Evolutionary conservation across 1,284 basidiomycete genomes (phyloP).

Genomic region (Thelephora terrestris): DNA sequence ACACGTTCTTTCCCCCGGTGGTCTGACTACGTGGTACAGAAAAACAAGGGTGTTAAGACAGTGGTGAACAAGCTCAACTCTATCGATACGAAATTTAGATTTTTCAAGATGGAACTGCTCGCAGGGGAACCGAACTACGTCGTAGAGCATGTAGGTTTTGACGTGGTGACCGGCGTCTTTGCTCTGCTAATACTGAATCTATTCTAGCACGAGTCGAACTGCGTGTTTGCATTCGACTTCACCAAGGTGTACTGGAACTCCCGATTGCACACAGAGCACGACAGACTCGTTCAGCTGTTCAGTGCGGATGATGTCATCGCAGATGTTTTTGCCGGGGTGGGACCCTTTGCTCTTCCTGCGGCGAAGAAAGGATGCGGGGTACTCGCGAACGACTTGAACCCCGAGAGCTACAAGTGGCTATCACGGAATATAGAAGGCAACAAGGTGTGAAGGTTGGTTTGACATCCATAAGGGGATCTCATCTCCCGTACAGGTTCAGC

Average conservation of each 20-base stretch:
- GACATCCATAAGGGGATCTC: not conserved
- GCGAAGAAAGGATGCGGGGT: conserved; percentile 86
- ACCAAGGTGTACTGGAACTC: conserved; percentile 98
- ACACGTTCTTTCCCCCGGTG: not conserved
- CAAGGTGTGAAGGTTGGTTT: conserved; percentile 38
- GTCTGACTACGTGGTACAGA: conserved; percentile 36
- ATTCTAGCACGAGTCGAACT: conserved; percentile 69
- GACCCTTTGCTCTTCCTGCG: conserved; percentile 92
- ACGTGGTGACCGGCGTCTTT: conserved; percentile 1
- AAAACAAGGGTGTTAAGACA: conserved; percentile 73
- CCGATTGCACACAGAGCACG: conserved; percentile 85
- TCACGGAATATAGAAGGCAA: conserved; percentile 66
- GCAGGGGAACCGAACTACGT: conserved; percentile 83
- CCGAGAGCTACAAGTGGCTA: conserved; percentile 75
- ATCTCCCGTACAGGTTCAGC: conserved; percentile 44
- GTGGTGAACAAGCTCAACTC: conserved; percentile 94
- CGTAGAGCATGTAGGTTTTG: conserved; percentile 67
- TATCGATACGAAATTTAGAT: conserved; percentile 84
- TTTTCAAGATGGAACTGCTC: conserved; percentile 96
- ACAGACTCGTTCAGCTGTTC: conserved; percentile 69
- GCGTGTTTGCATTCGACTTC: conserved; percentile 91
- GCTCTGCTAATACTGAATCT: conserved; percentile 3
- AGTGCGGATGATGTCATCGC: conserved; percentile 67
- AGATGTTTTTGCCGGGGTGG: conserved; percentile 96
- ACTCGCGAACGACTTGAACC: conserved; percentile 92